A percentile compares a stretch with the other conserved stretches of the same genome.
phyloP scores from a whole-genome alignment of 2,329 filamentous ascomycete genomes.

The Nigrograna mackinnonii region DNA sequence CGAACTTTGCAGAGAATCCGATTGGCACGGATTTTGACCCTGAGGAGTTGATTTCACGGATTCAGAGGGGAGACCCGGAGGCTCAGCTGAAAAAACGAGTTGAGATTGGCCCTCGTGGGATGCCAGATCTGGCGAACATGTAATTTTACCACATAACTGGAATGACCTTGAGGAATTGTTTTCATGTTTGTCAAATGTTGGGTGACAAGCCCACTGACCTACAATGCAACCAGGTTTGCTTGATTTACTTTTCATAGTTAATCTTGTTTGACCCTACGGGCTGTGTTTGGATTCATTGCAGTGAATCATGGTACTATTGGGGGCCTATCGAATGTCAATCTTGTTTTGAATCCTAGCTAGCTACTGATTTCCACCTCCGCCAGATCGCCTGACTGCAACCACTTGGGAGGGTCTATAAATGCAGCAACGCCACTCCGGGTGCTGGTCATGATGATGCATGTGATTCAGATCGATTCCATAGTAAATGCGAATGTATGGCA shows the following conservation, averaged over 20 bases:
- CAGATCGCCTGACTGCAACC: slow-evolving; percentile 36
- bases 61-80: slow-evolving; percentile 26
- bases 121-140: neutral
- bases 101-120: slow-evolving; percentile 9
- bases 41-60: slow-evolving; percentile 43
- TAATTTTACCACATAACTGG: neutral
- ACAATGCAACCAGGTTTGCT: neutral
- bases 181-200: too few relatives aligned
- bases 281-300: neutral
- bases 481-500: neutral
- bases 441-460: slow-evolving; percentile 50
- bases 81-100: slow-evolving; percentile 12
- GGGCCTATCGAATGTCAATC: slow-evolving; percentile 28
- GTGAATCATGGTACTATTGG: neutral
- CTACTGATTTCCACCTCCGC: slow-evolving; percentile 37
- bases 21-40: slow-evolving; percentile 51
- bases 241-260: neutral
- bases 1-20: slow-evolving; percentile 46
- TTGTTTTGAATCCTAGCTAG: slow-evolving; percentile 38
- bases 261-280: neutral
- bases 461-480: neutral
- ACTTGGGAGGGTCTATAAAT: slow-evolving; percentile 42
- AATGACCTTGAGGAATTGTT: too few relatives aligned
- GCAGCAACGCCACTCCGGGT: slow-evolving; percentile 47
- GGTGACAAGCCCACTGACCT: neutral